A percentile compares a stretch with the other conserved stretches of the same genome.
These are phyloP conservation scores for Coprinopsis marcescibilis DNA, from an alignment of 768 basidiomycete species.

Conservation along the genomic window DNA sequence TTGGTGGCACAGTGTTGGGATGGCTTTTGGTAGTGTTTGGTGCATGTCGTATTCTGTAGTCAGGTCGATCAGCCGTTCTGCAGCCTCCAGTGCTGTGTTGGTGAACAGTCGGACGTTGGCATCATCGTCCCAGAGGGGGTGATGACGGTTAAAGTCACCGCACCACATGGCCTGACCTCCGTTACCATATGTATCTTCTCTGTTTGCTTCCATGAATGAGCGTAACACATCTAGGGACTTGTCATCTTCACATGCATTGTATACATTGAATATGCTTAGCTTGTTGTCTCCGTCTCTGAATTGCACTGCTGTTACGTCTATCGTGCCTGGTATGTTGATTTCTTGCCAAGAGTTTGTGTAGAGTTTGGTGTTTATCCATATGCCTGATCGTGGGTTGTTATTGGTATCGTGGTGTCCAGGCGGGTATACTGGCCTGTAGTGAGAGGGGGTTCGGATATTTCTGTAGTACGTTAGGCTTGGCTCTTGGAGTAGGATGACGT, in stretches of 20 bases:
- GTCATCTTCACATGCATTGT: conserved; percentile 14
- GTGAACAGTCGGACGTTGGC: conserved; percentile 30
- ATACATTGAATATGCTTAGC: conserved; percentile 17
- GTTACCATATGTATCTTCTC: neutral
- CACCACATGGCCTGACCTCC: conserved; percentile 22
- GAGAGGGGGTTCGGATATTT: conserved; percentile 14
- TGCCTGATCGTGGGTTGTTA: conserved; percentile 10
- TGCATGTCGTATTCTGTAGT: conserved; percentile 23
- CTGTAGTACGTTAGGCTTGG: conserved; percentile 24
- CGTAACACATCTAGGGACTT: neutral
- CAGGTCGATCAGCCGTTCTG: conserved; percentile 22
- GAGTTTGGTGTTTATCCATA: conserved; percentile 15
- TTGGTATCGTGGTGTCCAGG: neutral
- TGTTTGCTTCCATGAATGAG: neutral
- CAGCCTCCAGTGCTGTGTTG: conserved; percentile 11
- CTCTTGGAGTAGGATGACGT: conserved; percentile 35
- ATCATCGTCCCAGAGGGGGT: conserved; percentile 33
- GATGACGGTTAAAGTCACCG: conserved; percentile 37
- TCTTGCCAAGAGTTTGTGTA: conserved; percentile 15
- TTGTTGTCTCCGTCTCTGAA: neutral
- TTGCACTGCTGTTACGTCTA: conserved; percentile 15
- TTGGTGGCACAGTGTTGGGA: conserved; percentile 26
- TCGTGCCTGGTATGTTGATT: conserved; percentile 8
- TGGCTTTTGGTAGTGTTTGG: conserved; percentile 26
- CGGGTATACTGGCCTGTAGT: conserved; percentile 17